Conservation (phyloP, 2,329 filamentous ascomycete genomes). For the Cladobotryum mycophilum region DNA sequence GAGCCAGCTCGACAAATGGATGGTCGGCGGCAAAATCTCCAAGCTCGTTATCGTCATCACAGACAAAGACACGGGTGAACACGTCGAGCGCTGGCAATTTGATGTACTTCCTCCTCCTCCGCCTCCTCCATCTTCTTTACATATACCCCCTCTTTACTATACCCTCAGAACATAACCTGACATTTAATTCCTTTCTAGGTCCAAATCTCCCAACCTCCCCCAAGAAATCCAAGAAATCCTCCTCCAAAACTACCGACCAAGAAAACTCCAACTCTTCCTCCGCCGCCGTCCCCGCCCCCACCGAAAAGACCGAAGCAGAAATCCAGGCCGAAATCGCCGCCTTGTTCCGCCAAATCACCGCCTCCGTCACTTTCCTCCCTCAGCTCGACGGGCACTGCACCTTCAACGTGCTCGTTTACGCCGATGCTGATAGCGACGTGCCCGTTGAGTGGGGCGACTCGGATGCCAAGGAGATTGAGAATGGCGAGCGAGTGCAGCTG, state of each 20-base stretch:
- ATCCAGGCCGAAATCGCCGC: slow-evolving; percentile 95
- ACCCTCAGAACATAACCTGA: background rate
- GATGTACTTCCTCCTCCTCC: slow-evolving; percentile 59
- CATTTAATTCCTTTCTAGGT: slow-evolving; percentile 12
- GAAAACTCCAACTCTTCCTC: slow-evolving; percentile 56
- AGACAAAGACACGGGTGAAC: slow-evolving; percentile 92
- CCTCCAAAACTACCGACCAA: slow-evolving; percentile 50
- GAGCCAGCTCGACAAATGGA: slow-evolving; percentile 96
- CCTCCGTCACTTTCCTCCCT: slow-evolving; percentile 92
- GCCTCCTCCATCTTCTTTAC: no score
- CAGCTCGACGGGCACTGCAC: slow-evolving; percentile 88
- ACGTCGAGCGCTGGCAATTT: slow-evolving; percentile 97
- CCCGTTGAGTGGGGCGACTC: slow-evolving; percentile 98
- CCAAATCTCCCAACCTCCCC: slow-evolving; percentile 20
- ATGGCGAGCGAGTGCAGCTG: slow-evolving; percentile 91
- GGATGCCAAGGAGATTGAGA: slow-evolving; percentile 92
- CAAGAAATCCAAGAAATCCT: slow-evolving; percentile 41
- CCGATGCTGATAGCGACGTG: slow-evolving; percentile 92
- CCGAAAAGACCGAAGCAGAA: slow-evolving; percentile 83
- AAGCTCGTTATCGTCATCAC: slow-evolving; percentile 96
- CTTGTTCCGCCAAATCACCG: slow-evolving; percentile 96
- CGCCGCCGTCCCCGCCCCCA: slow-evolving; percentile 14
- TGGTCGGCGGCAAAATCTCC: slow-evolving; percentile 92
- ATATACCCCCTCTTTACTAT: background rate
- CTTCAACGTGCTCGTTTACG: slow-evolving; percentile 97